These are phyloP conservation scores for Colletotrichum theobromicola DNA, from an alignment of 2,329 filamentous ascomycete species.

Conservation along the genomic window DNA sequence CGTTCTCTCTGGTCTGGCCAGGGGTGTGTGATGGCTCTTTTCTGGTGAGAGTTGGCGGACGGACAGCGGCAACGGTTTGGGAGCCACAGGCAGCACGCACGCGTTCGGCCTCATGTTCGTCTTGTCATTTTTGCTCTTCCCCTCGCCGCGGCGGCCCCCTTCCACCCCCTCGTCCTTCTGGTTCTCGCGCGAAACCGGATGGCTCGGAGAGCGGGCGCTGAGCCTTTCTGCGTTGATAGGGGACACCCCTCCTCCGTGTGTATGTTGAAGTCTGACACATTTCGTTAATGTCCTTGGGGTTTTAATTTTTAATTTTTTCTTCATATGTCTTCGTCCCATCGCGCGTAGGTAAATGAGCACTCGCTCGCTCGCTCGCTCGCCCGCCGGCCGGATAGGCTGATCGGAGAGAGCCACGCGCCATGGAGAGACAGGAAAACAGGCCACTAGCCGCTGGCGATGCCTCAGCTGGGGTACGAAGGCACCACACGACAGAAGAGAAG, in stretches of 20 bases:
- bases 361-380: background rate
- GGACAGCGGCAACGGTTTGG: background rate
- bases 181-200: constrained; percentile 15
- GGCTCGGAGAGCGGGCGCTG: constrained; percentile 13
- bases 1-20: background rate
- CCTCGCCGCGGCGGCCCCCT: background rate
- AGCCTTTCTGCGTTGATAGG: background rate
- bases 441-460: background rate
- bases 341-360: background rate
- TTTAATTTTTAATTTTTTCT: background rate
- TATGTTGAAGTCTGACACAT: background rate
- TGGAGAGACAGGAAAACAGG: background rate
- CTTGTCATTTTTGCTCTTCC: constrained; percentile 9
- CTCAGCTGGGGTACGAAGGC: background rate
- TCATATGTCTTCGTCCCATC: background rate
- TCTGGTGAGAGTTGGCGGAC: background rate
- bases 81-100: background rate
- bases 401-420: background rate
- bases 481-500: background rate
- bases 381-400: background rate
- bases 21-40: background rate
- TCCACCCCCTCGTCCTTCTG: background rate
- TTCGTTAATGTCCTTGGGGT: background rate
- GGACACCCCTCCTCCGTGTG: background rate
- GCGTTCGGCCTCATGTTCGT: constrained; percentile 17